Percentiles rank a stretch among this genome's conserved stretches.
These are phyloP conservation scores for Misopates orontium DNA, from an alignment of 257 asterid species.

Conservation along the genomic window DNA sequence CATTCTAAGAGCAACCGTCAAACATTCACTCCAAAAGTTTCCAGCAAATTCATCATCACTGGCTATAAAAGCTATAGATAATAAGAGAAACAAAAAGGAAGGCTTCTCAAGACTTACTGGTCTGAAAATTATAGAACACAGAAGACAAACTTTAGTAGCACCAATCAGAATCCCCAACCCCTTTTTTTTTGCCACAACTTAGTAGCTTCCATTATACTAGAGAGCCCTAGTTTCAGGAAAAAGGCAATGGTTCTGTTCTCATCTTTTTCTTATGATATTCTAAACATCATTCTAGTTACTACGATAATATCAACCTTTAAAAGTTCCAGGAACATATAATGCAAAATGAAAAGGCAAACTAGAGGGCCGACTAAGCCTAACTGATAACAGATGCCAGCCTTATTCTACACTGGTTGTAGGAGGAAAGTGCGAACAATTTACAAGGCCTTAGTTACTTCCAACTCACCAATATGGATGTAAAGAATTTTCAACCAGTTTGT, in stretches of 20 bases:
- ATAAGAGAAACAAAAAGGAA: not conserved
- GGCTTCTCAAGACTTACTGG: not conserved
- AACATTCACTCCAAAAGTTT: too few relatives aligned
- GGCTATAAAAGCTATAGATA: not conserved
- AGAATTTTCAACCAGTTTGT: too few relatives aligned
- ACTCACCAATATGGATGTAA: too few relatives aligned
- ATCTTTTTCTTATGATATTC: not conserved
- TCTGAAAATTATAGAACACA: conserved; percentile 6
- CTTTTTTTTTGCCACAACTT: too few relatives aligned
- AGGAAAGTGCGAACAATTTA: too few relatives aligned
- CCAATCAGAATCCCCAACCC: too few relatives aligned
- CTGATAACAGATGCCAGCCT: not conserved
- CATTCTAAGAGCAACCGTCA: too few relatives aligned
- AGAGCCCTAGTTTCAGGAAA: too few relatives aligned
- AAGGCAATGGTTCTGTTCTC: not conserved
- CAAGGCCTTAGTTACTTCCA: too few relatives aligned
- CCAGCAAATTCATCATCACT: not conserved
- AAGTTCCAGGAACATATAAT: not conserved
- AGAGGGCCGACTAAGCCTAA: not conserved
- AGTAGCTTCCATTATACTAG: too few relatives aligned
- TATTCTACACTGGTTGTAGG: too few relatives aligned
- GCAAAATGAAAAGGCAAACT: not conserved
- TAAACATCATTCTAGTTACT: not conserved
- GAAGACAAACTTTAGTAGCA: not conserved
- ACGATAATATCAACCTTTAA: too few relatives aligned